These are phyloP conservation scores for Eustoma russellianum DNA, from an alignment of 257 asterid species.

Conservation along the genomic window DNA sequence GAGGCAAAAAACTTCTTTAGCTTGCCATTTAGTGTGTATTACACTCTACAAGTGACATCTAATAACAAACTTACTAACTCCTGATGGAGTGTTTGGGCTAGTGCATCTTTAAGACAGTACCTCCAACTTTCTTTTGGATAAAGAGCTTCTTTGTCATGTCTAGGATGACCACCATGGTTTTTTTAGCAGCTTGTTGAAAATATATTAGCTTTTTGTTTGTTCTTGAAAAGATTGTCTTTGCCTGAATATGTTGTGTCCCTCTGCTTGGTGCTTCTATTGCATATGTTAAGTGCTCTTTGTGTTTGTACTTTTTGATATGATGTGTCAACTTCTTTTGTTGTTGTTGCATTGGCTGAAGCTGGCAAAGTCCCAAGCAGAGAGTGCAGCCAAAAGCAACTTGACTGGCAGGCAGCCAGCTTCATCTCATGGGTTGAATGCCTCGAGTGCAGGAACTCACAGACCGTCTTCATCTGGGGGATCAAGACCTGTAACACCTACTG, in stretches of 20 bases:
- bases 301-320: conserved; percentile 6
- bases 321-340: conserved; percentile 15
- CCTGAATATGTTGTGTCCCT: not conserved
- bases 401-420: conserved; percentile 46
- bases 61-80: too few species aligned
- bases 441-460: conserved; percentile 58
- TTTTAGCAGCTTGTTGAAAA: not conserved
- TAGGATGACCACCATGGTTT: too few species aligned
- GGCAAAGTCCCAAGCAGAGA: conserved; percentile 66
- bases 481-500: conserved; percentile 86
- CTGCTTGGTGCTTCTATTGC: not conserved
- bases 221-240: not conserved
- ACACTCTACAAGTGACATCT: too few species aligned
- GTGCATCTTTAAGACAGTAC: too few species aligned
- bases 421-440: conserved; percentile 57
- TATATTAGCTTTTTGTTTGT: not conserved
- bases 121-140: too few species aligned
- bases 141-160: too few species aligned
- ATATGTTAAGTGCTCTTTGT: not conserved
- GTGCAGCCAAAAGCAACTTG: conserved; percentile 52
- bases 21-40: too few species aligned
- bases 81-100: too few species aligned
- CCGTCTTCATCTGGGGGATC: conserved; percentile 93
- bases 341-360: conserved; percentile 45
- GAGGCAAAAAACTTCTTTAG: too few species aligned